A percentile compares a stretch with the other conserved stretches of the same genome.
Conservation (phyloP, 768 basidiomycete species). For the Lactarius hatsudake region DNA sequence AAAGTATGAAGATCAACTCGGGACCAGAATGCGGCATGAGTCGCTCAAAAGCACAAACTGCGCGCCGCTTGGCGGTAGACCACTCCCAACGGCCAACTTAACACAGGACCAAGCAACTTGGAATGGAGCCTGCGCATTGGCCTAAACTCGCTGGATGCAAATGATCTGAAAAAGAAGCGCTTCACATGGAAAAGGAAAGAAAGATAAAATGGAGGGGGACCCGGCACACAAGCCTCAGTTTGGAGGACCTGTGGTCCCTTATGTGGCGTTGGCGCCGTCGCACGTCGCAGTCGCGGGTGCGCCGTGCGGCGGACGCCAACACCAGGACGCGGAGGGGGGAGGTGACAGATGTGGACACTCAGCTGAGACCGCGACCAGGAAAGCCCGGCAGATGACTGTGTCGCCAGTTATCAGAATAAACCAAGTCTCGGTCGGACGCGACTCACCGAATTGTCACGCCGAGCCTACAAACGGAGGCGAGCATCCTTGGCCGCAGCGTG, state of each 20-base stretch:
- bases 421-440: not conserved
- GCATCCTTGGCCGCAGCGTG: not conserved
- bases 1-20: not conserved
- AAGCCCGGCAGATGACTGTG: not conserved
- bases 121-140: not conserved
- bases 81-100: not conserved
- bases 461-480: constrained; percentile 10
- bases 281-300: constrained; percentile 23
- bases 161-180: constrained; percentile 16
- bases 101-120: not conserved
- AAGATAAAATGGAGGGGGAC: not conserved
- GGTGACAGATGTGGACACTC: constrained; percentile 6
- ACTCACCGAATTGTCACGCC: not conserved
- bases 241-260: constrained; percentile 10
- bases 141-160: not conserved
- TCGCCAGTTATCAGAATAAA: not conserved
- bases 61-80: not conserved
- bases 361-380: constrained; percentile 10
- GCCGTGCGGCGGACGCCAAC: constrained; percentile 10
- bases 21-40: not conserved
- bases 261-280: constrained; percentile 8
- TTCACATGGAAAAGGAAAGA: constrained; percentile 6
- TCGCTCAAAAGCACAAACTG: not conserved
- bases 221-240: constrained; percentile 17
- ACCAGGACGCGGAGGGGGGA: constrained; percentile 16